Evolutionary conservation across 2,329 filamentous ascomycete genomes (phyloP).

Genomic region (Nigrospora sphaerica): DNA sequence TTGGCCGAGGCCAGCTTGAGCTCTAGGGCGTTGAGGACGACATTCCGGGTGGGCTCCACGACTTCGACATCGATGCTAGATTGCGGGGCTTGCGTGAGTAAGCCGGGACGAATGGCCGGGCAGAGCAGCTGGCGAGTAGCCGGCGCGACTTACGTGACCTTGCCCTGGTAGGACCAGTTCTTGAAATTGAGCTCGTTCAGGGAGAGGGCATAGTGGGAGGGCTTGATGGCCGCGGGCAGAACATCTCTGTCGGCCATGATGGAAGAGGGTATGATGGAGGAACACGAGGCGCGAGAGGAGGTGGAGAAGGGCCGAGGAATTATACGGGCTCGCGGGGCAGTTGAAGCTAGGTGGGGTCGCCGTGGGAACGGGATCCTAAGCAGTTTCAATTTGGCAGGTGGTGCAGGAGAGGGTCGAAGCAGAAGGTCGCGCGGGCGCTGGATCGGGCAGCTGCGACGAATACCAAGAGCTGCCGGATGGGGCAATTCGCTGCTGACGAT

Average conservation of each 20-base stretch:
- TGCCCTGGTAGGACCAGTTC: constrained; percentile 72
- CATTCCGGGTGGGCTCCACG: constrained; percentile 62
- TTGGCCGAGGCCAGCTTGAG: constrained; percentile 66
- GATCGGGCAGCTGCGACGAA: no score
- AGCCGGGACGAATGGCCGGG: not conserved
- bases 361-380: no score
- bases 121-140: not conserved
- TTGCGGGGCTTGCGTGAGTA: not conserved
- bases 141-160: constrained; percentile 47
- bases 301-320: constrained; percentile 15
- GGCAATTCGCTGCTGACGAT: no score
- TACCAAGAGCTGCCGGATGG: no score
- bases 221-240: constrained; percentile 62
- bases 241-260: constrained; percentile 55
- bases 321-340: not conserved
- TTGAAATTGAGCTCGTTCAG: constrained; percentile 75
- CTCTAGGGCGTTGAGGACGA: constrained; percentile 80
- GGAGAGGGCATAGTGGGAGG: constrained; percentile 77
- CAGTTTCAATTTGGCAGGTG: no score
- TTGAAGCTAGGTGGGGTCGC: no score
- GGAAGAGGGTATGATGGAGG: constrained; percentile 23
- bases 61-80: constrained; percentile 67
- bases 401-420: no score
- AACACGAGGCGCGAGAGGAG: constrained; percentile 15
- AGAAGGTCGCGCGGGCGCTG: no score